Conservation (phyloP, 495 filamentous ascomycete genomes). For the Penicillium subrubescens region DNA sequence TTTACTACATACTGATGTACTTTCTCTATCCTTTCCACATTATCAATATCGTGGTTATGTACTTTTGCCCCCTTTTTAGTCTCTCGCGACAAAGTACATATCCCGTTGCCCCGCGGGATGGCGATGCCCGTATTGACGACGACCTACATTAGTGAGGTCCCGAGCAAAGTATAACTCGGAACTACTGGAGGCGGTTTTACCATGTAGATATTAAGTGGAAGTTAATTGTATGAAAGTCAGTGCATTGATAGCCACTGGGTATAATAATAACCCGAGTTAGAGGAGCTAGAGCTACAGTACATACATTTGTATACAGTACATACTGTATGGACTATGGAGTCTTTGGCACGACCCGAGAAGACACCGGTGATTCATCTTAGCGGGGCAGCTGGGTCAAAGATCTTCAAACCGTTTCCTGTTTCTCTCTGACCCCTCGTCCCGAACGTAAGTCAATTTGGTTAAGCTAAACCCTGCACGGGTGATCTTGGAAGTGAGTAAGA, state of each 20-base stretch:
- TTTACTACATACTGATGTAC: neutral
- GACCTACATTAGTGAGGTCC: neutral
- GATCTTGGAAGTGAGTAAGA: neutral
- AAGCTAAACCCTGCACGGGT: neutral
- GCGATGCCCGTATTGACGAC: neutral
- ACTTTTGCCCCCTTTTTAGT: neutral
- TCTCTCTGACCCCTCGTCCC: neutral
- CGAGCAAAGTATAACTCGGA: neutral
- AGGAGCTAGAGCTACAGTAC: neutral
- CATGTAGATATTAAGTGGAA: neutral
- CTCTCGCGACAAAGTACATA: neutral
- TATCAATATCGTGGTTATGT: neutral
- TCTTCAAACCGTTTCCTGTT: constrained; percentile 9
- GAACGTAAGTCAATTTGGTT: neutral
- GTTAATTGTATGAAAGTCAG: neutral
- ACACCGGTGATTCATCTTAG: constrained; percentile 14
- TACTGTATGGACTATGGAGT: neutral
- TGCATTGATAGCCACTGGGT: neutral
- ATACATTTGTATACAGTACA: too few species aligned
- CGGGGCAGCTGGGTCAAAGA: constrained; percentile 8
- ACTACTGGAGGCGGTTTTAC: neutral
- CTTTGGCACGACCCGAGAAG: neutral
- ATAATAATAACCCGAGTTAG: neutral
- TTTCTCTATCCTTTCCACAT: neutral
- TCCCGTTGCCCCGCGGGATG: constrained; percentile 1